phyloP scores from a whole-genome alignment of 345 rosid species.

The Populus deltoides region DNA sequence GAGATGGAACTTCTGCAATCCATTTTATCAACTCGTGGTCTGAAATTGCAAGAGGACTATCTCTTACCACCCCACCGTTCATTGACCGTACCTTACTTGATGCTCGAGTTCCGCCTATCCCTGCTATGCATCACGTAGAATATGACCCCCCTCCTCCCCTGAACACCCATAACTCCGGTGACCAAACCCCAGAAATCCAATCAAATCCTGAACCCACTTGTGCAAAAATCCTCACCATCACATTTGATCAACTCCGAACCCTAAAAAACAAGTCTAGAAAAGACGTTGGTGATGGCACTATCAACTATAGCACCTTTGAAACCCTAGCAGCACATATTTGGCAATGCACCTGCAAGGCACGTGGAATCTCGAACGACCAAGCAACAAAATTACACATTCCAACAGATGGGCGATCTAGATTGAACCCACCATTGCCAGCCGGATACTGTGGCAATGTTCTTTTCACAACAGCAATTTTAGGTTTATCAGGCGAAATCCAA shows the following conservation, averaged over 20 bases:
- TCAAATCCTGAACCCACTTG: background rate
- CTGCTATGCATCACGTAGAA: conserved; percentile 22
- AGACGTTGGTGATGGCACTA: background rate
- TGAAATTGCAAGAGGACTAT: conserved; percentile 17
- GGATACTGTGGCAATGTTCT: conserved; percentile 45
- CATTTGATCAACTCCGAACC: conserved; percentile 13
- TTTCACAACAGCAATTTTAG: conserved; percentile 24
- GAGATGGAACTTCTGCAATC: conserved; percentile 17
- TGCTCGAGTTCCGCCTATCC: conserved; percentile 16
- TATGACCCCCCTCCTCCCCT: conserved; percentile 19
- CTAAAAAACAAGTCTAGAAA: conserved; percentile 17
- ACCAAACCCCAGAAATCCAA: background rate
- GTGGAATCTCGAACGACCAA: conserved; percentile 19
- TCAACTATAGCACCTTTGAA: conserved; percentile 9
- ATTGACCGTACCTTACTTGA: conserved; percentile 15
- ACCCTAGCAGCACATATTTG: conserved; percentile 30
- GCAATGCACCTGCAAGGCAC: conserved; percentile 31
- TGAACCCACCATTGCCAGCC: conserved; percentile 39
- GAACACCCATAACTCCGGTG: background rate
- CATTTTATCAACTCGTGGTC: conserved; percentile 34
- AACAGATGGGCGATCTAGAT: conserved; percentile 39
- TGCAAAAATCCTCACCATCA: conserved; percentile 10
- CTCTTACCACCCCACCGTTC: conserved; percentile 2
- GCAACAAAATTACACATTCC: conserved; percentile 17
- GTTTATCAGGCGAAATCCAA: conserved; percentile 18